Evolutionary conservation across 805 yeast species (phyloP).

Genomic region (Blastobotrys americana): DNA sequence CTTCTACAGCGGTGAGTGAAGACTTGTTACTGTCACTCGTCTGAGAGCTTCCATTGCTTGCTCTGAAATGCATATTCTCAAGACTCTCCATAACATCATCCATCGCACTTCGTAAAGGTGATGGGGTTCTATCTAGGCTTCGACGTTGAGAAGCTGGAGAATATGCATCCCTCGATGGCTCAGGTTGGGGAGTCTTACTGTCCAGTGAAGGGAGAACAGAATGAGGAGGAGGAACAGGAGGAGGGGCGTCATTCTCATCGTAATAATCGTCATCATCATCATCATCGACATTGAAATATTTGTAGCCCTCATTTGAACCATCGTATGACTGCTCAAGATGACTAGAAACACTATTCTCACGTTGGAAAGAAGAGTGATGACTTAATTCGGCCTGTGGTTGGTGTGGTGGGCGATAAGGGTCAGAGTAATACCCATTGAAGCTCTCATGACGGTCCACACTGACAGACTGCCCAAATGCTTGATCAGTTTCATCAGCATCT

Average conservation of each 20-base stretch:
- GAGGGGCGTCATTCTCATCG: constrained; percentile 22
- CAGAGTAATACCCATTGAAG: background rate
- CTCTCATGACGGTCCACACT: no score
- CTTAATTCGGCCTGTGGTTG: no score
- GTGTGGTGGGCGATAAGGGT: background rate
- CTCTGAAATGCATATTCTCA: constrained; percentile 22
- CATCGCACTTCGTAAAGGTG: constrained; percentile 30
- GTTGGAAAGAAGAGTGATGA: no score
- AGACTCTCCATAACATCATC: constrained; percentile 28
- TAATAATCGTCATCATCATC: background rate
- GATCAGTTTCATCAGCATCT: no score
- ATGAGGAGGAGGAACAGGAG: constrained; percentile 32
- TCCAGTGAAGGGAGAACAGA: constrained; percentile 11
- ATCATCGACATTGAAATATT: background rate
- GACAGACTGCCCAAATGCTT: no score
- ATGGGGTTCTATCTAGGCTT: constrained; percentile 22
- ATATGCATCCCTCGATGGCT: constrained; percentile 3
- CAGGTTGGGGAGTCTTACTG: background rate
- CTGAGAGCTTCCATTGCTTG: constrained; percentile 6
- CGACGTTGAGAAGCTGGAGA: constrained; percentile 6
- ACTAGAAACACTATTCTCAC: no score
- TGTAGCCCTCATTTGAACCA: no score
- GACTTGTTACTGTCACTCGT: constrained; percentile 10
- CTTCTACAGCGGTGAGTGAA: constrained; percentile 4
- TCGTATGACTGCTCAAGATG: no score